Evolutionary conservation across 176 grass and related monocot genomes (phyloP).

Genomic region (Cenchrus fungigraminus): DNA sequence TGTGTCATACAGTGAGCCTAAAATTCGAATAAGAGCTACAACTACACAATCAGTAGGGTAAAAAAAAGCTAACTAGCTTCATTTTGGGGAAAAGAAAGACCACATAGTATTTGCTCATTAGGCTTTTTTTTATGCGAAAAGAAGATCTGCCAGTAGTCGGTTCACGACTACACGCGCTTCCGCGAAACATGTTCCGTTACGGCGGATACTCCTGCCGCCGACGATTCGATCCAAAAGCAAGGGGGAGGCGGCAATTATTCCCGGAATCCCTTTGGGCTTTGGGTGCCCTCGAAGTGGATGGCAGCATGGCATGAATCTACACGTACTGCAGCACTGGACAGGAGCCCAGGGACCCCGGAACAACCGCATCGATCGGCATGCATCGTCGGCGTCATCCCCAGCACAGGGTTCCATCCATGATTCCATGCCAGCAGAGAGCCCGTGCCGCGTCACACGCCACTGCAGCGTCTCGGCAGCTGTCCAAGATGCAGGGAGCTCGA

Average conservation of each 20-base stretch:
- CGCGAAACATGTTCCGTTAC: slow-evolving; percentile 1
- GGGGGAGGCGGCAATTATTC: slow-evolving; percentile 5
- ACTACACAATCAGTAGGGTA: too few relatives aligned
- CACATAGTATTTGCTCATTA: too few relatives aligned
- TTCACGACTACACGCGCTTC: neutral
- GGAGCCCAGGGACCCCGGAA: neutral
- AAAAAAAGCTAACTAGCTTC: neutral
- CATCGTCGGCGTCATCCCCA: neutral
- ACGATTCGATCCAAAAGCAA: slow-evolving; percentile 22
- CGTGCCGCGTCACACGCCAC: neutral
- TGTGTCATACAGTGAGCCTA: too few relatives aligned
- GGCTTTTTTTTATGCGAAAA: too few relatives aligned
- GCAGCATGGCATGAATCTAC: slow-evolving; percentile 21
- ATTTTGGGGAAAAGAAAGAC: neutral
- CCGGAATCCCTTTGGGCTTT: neutral
- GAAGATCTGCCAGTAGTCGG: too few relatives aligned
- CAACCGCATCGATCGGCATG: neutral
- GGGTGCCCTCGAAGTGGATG: slow-evolving; percentile 26
- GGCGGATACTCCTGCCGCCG: slow-evolving; percentile 23
- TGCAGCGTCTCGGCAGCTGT: neutral
- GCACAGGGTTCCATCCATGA: neutral
- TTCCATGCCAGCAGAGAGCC: neutral
- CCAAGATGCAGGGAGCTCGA: neutral
- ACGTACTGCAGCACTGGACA: neutral
- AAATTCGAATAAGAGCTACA: too few relatives aligned